Conservation (phyloP, 1,284 basidiomycete species). For the Ustilago cynodontis region DNA sequence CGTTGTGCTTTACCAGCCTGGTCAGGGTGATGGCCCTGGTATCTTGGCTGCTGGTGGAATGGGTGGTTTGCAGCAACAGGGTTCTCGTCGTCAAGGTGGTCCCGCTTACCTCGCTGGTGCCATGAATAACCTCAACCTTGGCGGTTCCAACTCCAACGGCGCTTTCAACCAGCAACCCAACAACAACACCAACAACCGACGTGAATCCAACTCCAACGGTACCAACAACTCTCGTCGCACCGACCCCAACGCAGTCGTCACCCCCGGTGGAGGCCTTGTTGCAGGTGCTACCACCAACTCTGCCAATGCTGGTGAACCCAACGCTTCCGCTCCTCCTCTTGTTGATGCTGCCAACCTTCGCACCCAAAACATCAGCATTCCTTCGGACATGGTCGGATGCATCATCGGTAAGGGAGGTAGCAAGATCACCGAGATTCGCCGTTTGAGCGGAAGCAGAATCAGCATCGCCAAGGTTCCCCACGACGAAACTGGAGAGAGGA, state of each 20-base stretch:
- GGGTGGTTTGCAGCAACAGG: slow-evolving; percentile 64
- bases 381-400: slow-evolving; percentile 85
- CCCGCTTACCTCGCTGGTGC: slow-evolving; percentile 70
- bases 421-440: slow-evolving; percentile 98
- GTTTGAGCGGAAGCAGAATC: slow-evolving; percentile 94
- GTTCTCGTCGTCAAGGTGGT: slow-evolving; percentile 55
- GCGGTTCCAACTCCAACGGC: slow-evolving; percentile 15
- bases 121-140: slow-evolving; percentile 43
- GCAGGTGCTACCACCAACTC: slow-evolving; percentile 57
- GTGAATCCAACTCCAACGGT: slow-evolving; percentile 5
- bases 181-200: slow-evolving; percentile 22
- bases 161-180: slow-evolving; percentile 41
- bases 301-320: slow-evolving; percentile 62
- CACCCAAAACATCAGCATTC: slow-evolving; percentile 98
- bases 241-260: slow-evolving; percentile 60
- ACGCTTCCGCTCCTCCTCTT: slow-evolving; percentile 54
- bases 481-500: slow-evolving; percentile 96
- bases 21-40: slow-evolving; percentile 70
- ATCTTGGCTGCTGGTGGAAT: slow-evolving; percentile 72
- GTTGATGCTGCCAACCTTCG: slow-evolving; percentile 80
- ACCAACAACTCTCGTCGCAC: slow-evolving; percentile 59
- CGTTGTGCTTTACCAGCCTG: slow-evolving; percentile 90
- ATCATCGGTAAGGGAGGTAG: slow-evolving; percentile 87
- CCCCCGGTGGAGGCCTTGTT: slow-evolving; percentile 63
- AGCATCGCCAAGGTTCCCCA: slow-evolving; percentile 98